These are phyloP conservation scores for Chlorencoelia australis DNA, from an alignment of 2,329 filamentous ascomycete genomes.

Conservation along the genomic window DNA sequence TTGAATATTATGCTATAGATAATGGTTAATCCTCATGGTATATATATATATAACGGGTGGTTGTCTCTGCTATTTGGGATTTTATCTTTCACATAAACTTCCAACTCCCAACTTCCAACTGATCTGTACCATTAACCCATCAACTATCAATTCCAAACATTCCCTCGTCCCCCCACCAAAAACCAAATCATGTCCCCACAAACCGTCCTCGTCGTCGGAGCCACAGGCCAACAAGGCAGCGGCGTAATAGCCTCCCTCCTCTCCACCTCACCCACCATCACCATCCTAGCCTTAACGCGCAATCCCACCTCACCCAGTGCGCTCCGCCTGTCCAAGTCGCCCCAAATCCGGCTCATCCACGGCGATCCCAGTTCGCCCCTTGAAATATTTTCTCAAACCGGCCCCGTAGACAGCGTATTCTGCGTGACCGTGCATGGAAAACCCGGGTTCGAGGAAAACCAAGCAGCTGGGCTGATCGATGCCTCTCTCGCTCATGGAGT, in stretches of 20 bases:
- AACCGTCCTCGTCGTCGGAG: constrained; percentile 26
- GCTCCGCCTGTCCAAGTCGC: constrained; percentile 32
- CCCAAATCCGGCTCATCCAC: constrained; percentile 41
- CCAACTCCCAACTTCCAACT: no score
- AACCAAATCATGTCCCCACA: constrained; percentile 15
- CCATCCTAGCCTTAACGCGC: constrained; percentile 44
- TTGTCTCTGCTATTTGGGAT: no score
- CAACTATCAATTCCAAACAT: no score
- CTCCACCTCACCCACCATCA: constrained; percentile 23
- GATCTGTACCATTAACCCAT: no score
- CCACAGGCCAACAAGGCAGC: constrained; percentile 30
- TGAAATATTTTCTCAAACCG: constrained; percentile 36
- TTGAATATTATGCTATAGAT: no score
- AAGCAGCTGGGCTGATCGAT: constrained; percentile 45
- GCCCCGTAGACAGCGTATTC: constrained; percentile 43
- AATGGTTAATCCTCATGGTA: no score
- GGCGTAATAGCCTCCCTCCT: constrained; percentile 27
- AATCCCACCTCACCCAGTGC: constrained; percentile 35
- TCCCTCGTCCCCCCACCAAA: no score
- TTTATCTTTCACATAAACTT: no score
- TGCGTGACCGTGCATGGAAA: constrained; percentile 30
- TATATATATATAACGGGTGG: no score
- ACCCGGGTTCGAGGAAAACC: constrained; percentile 36
- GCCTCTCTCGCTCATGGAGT: constrained; percentile 43
- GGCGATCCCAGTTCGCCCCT: constrained; percentile 40